Conservation (phyloP, 129 eudicot genomes). For the Ambrosia artemisiifolia region DNA sequence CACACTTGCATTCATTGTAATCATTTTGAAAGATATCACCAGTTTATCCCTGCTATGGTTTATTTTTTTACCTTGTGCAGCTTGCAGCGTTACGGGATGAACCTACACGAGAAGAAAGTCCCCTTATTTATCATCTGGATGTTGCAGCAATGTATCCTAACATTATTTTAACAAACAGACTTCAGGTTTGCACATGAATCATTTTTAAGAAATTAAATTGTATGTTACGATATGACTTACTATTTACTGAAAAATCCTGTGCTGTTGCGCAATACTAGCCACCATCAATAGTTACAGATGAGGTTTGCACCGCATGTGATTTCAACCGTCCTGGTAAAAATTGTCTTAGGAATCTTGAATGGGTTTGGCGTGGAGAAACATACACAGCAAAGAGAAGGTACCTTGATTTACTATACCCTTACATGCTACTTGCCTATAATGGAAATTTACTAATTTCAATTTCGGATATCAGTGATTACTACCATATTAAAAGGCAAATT, state of each 20-base stretch:
- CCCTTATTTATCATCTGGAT: conserved; percentile 97
- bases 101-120: conserved; percentile 86
- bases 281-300: conserved; percentile 95
- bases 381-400: conserved; percentile 98
- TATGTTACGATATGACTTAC: conserved; percentile 4
- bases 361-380: conserved; percentile 99
- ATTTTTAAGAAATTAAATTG: neutral
- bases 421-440: conserved; percentile 16
- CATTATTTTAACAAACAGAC: conserved; percentile 94
- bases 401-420: conserved; percentile 9
- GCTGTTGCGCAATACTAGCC: conserved; percentile 55
- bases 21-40: neutral
- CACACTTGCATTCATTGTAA: neutral
- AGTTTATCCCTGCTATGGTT: neutral
- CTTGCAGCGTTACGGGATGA: conserved; percentile 64
- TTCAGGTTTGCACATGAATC: conserved; percentile 62
- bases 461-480: conserved; percentile 66
- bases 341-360: conserved; percentile 95
- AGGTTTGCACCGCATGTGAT: conserved; percentile 98
- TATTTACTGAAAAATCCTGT: conserved; percentile 7
- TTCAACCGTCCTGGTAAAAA: conserved; percentile 96
- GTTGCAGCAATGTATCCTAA: conserved; percentile 99
- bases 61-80: conserved; percentile 40
- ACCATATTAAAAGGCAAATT: conserved; percentile 95
- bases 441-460: conserved; percentile 4